These are phyloP conservation scores for Yamadazyma takamatsuzukensis DNA, from an alignment of 805 yeast species.

Conservation along the genomic window DNA sequence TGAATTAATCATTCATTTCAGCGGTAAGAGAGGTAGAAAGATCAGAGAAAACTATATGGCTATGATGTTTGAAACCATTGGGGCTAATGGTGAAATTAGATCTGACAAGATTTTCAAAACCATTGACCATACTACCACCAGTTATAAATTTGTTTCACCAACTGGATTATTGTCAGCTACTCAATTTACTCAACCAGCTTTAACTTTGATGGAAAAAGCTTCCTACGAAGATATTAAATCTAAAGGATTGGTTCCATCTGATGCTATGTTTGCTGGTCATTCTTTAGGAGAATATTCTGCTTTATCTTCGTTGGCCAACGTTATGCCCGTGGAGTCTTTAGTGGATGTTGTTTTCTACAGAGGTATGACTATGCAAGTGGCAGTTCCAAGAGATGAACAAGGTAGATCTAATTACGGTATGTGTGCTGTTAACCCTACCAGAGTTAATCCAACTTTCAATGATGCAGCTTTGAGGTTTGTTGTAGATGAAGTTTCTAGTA, in stretches of 20 bases:
- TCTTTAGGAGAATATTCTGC: constrained; percentile 99
- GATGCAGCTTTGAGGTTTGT: constrained; percentile 94
- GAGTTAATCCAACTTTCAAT: constrained; percentile 82
- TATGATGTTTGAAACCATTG: constrained; percentile 97
- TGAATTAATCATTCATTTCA: constrained; percentile 92
- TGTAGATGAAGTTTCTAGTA: constrained; percentile 78
- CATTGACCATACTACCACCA: constrained; percentile 75
- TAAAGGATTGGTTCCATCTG: constrained; percentile 91
- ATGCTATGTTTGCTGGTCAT: constrained; percentile 97
- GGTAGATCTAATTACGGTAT: constrained; percentile 99
- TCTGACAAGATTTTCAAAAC: constrained; percentile 95
- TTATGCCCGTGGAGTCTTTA: constrained; percentile 95
- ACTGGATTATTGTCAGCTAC: constrained; percentile 96
- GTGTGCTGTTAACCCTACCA: constrained; percentile 97
- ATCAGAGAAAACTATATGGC: constrained; percentile 92
- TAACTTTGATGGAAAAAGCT: constrained; percentile 98
- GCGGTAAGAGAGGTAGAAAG: constrained; percentile 95
- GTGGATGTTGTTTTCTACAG: constrained; percentile 98
- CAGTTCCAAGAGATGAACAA: constrained; percentile 92
- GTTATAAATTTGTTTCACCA: constrained; percentile 86
- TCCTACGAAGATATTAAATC: constrained; percentile 96
- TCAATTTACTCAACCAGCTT: constrained; percentile 98
- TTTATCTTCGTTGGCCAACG: constrained; percentile 93
- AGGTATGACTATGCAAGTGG: constrained; percentile 99
- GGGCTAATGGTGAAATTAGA: constrained; percentile 73